Evolutionary conservation across 23 red algal genomes (phyloP), one percentile per base, ranked within the genome.

Genomic region (Pyropia haitanensis): DNA sequence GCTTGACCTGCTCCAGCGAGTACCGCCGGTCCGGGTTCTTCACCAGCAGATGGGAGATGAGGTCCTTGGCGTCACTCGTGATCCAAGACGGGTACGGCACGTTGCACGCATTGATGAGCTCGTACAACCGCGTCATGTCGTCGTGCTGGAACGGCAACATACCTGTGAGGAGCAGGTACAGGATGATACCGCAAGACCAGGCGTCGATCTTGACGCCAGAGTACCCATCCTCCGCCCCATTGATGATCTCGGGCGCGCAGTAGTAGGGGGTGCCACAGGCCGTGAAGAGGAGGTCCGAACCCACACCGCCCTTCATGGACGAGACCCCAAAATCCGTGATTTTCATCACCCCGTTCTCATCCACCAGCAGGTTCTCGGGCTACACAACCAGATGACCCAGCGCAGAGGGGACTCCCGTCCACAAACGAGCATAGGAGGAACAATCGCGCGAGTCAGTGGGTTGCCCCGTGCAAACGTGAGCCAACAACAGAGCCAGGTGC

Each of bases 341-440:
- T 34, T 77, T 77, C 22, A 77, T 20, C 6, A 77, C 54, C 19
- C 62, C 56, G 16, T 67, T 70, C 14, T 63, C 63, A 29, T 77
- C 62, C 34, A 77, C 57, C 2, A 77, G 62, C 50, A 77, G 60
- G 25, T 77, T 77, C 34, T 66, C 63, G 17, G 72, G 72, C 56
- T 46, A 13, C 27, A 96, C 63, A 85, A 90, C 85, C 25, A 76
- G 78, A 76, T 90, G 85, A 49, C 61, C 74, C 22, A 90, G 10
- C 0, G 39, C 7, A 46, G 6, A 33, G 31, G 3, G 2, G 2
- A 33, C 3, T 33, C 31, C 2, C 2, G 3, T 3, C 31, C 2
- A 6, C 31, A 33, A 33, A 46, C 5, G 8, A 9, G 13, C 5
- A 46, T 12, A 13, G 39, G 39, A 46, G 10, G 39, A 12, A 46